These are phyloP conservation scores for Biscogniauxia mediterranea DNA, from an alignment of 2,329 filamentous ascomycete species.

Conservation along the genomic window DNA sequence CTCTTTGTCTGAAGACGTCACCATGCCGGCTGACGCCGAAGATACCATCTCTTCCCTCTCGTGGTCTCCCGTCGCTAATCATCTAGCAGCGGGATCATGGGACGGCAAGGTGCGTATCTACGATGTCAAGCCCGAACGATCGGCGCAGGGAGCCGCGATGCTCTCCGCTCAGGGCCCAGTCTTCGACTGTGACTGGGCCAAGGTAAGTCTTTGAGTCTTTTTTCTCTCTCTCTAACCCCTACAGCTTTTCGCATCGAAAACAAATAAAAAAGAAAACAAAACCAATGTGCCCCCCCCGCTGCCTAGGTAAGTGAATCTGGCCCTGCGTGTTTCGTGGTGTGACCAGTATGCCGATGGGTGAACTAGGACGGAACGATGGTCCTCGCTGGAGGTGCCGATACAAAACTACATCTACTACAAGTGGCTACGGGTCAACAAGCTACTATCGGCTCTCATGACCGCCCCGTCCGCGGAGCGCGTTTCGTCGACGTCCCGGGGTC, in stretches of 20 bases:
- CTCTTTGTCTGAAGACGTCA: slow-evolving; percentile 20
- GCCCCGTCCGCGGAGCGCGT: slow-evolving; percentile 33
- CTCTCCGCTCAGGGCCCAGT: slow-evolving; percentile 29
- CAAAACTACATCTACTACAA: slow-evolving; percentile 31
- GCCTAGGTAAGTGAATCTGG: slow-evolving; percentile 20
- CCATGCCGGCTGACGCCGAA: slow-evolving; percentile 27
- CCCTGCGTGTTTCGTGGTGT: background rate
- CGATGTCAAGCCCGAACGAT: slow-evolving; percentile 26
- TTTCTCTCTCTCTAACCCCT: slow-evolving; percentile 33
- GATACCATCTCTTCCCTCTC: slow-evolving; percentile 38
- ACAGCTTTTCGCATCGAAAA: slow-evolving; percentile 18
- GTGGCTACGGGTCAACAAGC: slow-evolving; percentile 27
- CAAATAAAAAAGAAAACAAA: slow-evolving; percentile 17
- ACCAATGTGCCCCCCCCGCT: slow-evolving; percentile 20
- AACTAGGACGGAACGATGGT: slow-evolving; percentile 35
- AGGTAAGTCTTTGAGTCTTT: slow-evolving; percentile 34
- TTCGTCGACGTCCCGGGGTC: slow-evolving; percentile 30
- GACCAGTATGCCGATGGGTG: background rate
- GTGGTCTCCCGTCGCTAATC: slow-evolving; percentile 34
- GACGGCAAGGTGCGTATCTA: slow-evolving; percentile 38
- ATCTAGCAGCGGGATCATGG: slow-evolving; percentile 37
- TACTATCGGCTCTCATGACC: slow-evolving; percentile 30
- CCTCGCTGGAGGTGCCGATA: slow-evolving; percentile 34
- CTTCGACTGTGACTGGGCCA: slow-evolving; percentile 37
- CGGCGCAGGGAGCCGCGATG: slow-evolving; percentile 23